Percentiles rank a stretch among this genome's conserved stretches.
These are phyloP conservation scores for Alternaria angustiovoidea DNA, from an alignment of 2,329 filamentous ascomycete species.

Conservation along the genomic window DNA sequence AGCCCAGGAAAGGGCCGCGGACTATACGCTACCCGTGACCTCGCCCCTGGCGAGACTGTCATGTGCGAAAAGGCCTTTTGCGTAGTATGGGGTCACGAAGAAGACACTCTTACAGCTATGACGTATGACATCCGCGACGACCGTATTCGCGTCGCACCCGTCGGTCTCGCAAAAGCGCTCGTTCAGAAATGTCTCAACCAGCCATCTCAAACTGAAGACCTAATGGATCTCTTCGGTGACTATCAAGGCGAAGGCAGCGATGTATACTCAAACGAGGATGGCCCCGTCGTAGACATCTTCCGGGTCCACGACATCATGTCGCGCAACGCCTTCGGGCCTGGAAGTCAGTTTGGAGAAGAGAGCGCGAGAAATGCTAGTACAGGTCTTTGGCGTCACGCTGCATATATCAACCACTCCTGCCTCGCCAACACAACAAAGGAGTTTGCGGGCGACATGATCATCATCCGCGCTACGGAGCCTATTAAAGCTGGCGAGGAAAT, in stretches of 20 bases:
- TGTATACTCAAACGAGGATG: slow-evolving; percentile 45
- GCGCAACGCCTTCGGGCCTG: slow-evolving; percentile 57
- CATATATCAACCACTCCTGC: slow-evolving; percentile 58
- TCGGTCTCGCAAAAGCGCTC: slow-evolving; percentile 34
- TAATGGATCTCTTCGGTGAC: slow-evolving; percentile 45
- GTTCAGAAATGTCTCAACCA: slow-evolving; percentile 60
- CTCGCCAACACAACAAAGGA: slow-evolving; percentile 52
- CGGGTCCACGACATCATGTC: slow-evolving; percentile 56
- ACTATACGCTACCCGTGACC: slow-evolving; percentile 59
- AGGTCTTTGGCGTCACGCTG: slow-evolving; percentile 53
- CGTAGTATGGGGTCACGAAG: slow-evolving; percentile 54
- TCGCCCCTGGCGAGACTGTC: slow-evolving; percentile 61
- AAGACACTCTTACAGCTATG: slow-evolving; percentile 53
- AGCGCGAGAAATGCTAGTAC: slow-evolving; percentile 34
- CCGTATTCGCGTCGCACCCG: slow-evolving; percentile 34
- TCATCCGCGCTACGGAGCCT: slow-evolving; percentile 53
- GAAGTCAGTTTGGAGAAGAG: slow-evolving; percentile 35
- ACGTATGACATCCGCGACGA: slow-evolving; percentile 55
- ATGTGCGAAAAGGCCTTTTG: slow-evolving; percentile 66
- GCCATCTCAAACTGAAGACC: slow-evolving; percentile 43
- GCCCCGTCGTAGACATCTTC: slow-evolving; percentile 59
- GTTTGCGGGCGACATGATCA: slow-evolving; percentile 50
- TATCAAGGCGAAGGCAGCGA: slow-evolving; percentile 53
- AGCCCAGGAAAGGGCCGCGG: slow-evolving; percentile 58
- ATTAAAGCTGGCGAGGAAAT: slow-evolving; percentile 35